Conservation (phyloP, 495 filamentous ascomycete genomes). For the Tuber umbilicatum region DNA sequence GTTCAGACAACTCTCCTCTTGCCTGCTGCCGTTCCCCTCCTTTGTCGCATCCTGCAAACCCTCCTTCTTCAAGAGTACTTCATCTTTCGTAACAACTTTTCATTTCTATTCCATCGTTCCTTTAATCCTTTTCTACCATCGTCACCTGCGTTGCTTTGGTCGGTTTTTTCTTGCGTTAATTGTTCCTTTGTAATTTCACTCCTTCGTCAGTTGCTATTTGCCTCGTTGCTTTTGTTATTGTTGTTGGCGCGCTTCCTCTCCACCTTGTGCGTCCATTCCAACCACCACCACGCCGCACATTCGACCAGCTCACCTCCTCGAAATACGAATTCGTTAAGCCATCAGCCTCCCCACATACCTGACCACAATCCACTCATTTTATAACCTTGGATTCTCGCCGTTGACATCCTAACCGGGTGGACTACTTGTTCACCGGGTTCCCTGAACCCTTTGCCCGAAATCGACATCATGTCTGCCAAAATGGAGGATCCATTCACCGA, state of each 20-base stretch:
- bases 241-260: slow-evolving; percentile 3
- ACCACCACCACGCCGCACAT: not conserved
- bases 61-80: not conserved
- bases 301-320: not conserved
- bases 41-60: not conserved
- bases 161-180: not conserved
- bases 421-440: not conserved
- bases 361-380: not conserved
- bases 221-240: not conserved
- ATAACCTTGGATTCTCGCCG: not conserved
- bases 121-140: not conserved
- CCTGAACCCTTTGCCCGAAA: slow-evolving; percentile 15
- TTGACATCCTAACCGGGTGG: not conserved
- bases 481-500: slow-evolving; percentile 55
- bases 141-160: not conserved
- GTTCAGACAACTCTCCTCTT: slow-evolving; percentile 13
- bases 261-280: not conserved
- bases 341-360: not conserved
- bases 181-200: not conserved
- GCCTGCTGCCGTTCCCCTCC: not conserved
- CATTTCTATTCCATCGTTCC: not conserved
- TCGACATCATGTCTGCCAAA: slow-evolving; percentile 35
- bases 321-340: not conserved
- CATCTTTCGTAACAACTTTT: not conserved
- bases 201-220: not conserved